A percentile compares a stretch with the other conserved stretches of the same genome.
Evolutionary conservation across 2,329 filamentous ascomycete species (phyloP).

Genomic region (Dactylellina leptospora): DNA sequence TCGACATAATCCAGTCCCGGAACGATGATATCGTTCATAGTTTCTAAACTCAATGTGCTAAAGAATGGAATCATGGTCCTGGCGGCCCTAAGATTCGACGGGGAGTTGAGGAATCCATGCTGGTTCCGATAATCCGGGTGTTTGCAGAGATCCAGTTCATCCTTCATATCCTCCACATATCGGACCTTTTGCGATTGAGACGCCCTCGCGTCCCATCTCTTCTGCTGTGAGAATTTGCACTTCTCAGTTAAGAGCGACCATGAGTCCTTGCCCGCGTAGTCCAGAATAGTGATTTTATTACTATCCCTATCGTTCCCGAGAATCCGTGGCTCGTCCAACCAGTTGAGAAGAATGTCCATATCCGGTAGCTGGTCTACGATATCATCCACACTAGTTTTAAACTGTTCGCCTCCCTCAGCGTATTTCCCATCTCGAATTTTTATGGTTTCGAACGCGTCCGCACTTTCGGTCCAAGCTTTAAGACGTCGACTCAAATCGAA

Average conservation of each 20-base stretch:
- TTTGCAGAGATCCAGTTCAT: slow-evolving; percentile 61
- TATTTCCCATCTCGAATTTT: slow-evolving; percentile 59
- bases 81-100: slow-evolving; percentile 62
- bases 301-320: slow-evolving; percentile 62
- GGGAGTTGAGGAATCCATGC: slow-evolving; percentile 64
- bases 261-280: slow-evolving; percentile 57
- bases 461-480: slow-evolving; percentile 18
- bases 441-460: slow-evolving; percentile 35
- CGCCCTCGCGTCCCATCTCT: not conserved
- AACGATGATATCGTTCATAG: slow-evolving; percentile 66
- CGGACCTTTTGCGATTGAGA: not conserved
- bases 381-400: slow-evolving; percentile 33
- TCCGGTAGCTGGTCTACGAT: slow-evolving; percentile 43
- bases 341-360: slow-evolving; percentile 58
- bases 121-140: slow-evolving; percentile 62
- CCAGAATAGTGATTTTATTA: slow-evolving; percentile 59
- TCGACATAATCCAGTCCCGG: slow-evolving; percentile 66
- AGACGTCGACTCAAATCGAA: slow-evolving; percentile 28
- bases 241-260: slow-evolving; percentile 63
- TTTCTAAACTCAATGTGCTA: slow-evolving; percentile 62
- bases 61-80: slow-evolving; percentile 63
- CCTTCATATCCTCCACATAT: slow-evolving; percentile 53
- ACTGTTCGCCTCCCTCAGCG: slow-evolving; percentile 18
- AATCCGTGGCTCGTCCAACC: slow-evolving; percentile 55
- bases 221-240: slow-evolving; percentile 58